Percentiles rank a stretch among this genome's conserved stretches.
Conservation (phyloP, 176 grass and related monocot species). For the Oryza glumipatula region DNA sequence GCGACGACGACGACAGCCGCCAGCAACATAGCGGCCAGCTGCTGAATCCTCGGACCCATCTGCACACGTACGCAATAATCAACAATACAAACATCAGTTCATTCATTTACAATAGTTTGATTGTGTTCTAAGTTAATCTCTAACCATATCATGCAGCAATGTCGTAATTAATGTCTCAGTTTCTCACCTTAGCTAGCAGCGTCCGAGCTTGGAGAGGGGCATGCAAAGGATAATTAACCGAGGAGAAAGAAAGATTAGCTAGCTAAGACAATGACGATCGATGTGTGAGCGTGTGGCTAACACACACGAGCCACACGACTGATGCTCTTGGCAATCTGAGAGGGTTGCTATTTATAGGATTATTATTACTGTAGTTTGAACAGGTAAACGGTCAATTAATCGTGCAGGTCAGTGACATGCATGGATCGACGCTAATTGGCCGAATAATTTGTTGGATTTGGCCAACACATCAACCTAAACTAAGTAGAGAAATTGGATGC, state of each 20-base stretch:
- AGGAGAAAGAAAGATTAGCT: too few relatives aligned
- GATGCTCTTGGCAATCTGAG: background rate
- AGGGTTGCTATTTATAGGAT: background rate
- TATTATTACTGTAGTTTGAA: background rate
- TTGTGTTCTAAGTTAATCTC: too few relatives aligned
- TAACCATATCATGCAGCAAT: too few relatives aligned
- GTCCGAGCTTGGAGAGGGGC: background rate
- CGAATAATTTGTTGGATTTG: background rate
- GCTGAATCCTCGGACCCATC: background rate
- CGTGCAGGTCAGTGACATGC: background rate
- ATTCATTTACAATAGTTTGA: too few relatives aligned
- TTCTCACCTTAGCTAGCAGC: background rate
- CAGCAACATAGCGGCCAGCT: background rate
- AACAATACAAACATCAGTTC: background rate
- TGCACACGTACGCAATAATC: background rate
- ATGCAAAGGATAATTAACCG: background rate
- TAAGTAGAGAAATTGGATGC: background rate
- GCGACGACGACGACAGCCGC: background rate
- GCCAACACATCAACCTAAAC: background rate
- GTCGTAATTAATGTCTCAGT: background rate
- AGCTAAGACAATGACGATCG: too few relatives aligned
- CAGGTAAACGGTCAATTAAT: background rate
- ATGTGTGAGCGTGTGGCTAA: too few relatives aligned
- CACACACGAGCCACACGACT: background rate
- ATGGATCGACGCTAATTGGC: background rate